Evolutionary conservation across 768 basidiomycete species (phyloP).

Genomic region (Cystobasidium tubakii): DNA sequence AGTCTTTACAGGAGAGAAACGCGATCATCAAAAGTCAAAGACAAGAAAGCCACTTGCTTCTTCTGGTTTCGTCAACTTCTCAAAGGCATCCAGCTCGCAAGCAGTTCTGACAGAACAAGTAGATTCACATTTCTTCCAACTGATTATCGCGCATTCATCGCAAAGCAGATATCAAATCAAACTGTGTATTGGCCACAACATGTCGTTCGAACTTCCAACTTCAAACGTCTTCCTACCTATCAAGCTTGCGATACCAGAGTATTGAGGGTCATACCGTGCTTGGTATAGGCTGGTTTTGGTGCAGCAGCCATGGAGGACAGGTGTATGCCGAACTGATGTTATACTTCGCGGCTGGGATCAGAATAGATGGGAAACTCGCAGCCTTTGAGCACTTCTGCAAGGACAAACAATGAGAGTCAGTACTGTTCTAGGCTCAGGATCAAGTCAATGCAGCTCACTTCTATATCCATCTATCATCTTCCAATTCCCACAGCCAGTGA

Average conservation of each 20-base stretch:
- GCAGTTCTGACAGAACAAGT: not conserved
- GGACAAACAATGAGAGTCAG: not conserved
- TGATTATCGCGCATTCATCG: too few relatives aligned
- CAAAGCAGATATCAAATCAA: too few relatives aligned
- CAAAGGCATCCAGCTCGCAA: too few relatives aligned
- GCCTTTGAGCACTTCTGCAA: slow-evolving; percentile 3
- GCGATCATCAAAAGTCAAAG: not conserved
- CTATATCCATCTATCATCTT: slow-evolving; percentile 33
- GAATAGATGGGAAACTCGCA: slow-evolving; percentile 17
- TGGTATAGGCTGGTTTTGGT: not conserved
- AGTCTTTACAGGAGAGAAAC: not conserved
- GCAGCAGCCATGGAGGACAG: not conserved
- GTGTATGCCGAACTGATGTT: slow-evolving; percentile 11
- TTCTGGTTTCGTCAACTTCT: not conserved
- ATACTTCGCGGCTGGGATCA: slow-evolving; percentile 17
- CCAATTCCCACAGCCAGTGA: slow-evolving; percentile 27
- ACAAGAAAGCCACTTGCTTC: not conserved
- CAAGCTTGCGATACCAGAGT: not conserved
- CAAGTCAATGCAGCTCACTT: slow-evolving; percentile 3
- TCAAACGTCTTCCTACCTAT: too few relatives aligned
- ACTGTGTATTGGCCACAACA: too few relatives aligned
- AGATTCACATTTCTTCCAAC: not conserved
- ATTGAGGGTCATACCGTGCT: slow-evolving; percentile 25
- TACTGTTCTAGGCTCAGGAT: not conserved
- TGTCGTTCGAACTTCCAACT: too few relatives aligned